Evolutionary conservation across 208 protist genomes (phyloP), one percentile per base, ranked within the genome.

Genomic region (Crithidia sp.): DNA sequence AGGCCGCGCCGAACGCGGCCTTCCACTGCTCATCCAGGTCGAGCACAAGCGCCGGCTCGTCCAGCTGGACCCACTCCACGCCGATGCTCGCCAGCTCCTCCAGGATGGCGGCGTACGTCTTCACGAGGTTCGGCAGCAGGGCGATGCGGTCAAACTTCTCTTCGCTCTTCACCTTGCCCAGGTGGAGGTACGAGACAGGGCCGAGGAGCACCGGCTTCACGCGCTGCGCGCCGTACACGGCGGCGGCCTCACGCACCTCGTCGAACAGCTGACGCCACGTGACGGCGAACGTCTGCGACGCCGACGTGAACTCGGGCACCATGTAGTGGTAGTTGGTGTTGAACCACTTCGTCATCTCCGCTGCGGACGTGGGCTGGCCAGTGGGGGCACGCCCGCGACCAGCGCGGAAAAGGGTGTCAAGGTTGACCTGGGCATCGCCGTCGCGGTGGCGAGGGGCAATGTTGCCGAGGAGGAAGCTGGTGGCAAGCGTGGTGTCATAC

Each of bases 271-370:
- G 76, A 19, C 16, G 61, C 86, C 81, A 88, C 13, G 73, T 74
- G 40, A 88, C 65, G 37, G 9, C 7, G 37, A 83, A 88, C 45
- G 50, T 58, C 72, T 82, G 83, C 37, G 64, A 75, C 7, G 72
- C 63, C 52, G 68, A 75, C 17, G 75, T 79, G 65, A 98, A 93
- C 76, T 98, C 95, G 44, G 95, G 95, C 49, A 96, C 92, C 56
- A 97, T 95, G 79, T 95, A 96, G 68, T 98, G 95, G 69, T 98
- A 98, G 83, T 98, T 98, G 40, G 93, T 96, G 71, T 98, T 95
- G 74, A 98, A 97, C 91, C 92, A 98, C 71, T 98, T 98, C 47
- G 86, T 96, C 95, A 98, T 98, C 69, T 98, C 91, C 5, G 87
- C 58, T 2, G 86, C 83, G 10, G 83, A 79, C 6, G 90, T 87